Base-by-base conservation (phyloP, 805 yeast species). In the Wickerhamomyces silvicola region DNA sequence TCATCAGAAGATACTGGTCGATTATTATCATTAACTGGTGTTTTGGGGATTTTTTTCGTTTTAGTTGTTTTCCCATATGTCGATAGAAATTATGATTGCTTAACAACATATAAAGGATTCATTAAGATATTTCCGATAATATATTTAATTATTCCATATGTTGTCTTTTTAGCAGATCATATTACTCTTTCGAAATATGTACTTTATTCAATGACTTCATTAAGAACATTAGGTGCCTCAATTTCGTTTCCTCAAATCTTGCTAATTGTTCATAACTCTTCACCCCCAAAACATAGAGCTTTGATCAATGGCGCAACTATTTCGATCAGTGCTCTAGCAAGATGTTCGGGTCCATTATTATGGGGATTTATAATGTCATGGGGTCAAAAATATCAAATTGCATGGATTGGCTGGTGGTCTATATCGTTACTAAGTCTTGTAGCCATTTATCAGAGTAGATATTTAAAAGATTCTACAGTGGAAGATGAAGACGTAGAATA, bases 301-400 rank as follows among this genome's bases (percentile, higher is more conserved):
- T 65, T 72, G 43, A 65, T 78, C 35, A 78, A 78, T 46, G 78
- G 79, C 10, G 63, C 73, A 12, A 62, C 77, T 4, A 64, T 75
- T 50, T 67, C 76, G 24, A 60, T 68, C 23, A 54, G 70, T 13
- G 67, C 83, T 2, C 51, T 70, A 22, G 78, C 81, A 1, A 56
- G 83, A 41, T 75, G 70, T 32, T 27, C 68, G 1, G 82, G 75
- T 4, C 84, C 83, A 0, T 48, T 75, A 7, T 20, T 59, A 1
- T 75, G 79, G 77, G 82, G 82, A 5, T 56, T 41, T 33, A 28
- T 64, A 18, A 60, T 64, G 64, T 48, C 66, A 4, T 52, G 54
- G 50, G 58, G 62, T 6, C 56, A 60, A 32, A 38, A 41, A 18
- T 41, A 42, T 20, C 29, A 50, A 10, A 44, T 54, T 27, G 56